Evolutionary conservation across 225 moss, liverwort and hornwort species (phyloP).

Genomic region (Physcomitrium patens): DNA sequence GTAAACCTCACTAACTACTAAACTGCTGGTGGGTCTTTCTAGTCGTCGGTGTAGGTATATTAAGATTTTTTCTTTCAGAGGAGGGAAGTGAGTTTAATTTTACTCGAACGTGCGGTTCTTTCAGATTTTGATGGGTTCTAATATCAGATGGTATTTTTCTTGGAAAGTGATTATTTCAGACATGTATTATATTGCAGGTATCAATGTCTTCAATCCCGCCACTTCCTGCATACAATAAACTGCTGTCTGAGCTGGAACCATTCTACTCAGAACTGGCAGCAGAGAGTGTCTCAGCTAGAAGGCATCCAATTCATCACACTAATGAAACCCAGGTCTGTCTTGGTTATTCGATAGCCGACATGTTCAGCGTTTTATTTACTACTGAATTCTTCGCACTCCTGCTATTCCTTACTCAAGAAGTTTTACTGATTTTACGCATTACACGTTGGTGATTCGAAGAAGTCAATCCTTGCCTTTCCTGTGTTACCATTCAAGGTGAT

Average conservation of each 20-base stretch:
- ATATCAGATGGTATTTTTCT: not conserved
- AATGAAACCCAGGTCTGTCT: slow-evolving; percentile 71
- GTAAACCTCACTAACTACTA: slow-evolving; percentile 32
- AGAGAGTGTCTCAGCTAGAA: slow-evolving; percentile 63
- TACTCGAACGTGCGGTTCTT: not conserved
- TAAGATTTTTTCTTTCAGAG: not conserved
- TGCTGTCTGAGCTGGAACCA: slow-evolving; percentile 79
- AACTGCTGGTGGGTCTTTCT: slow-evolving; percentile 4
- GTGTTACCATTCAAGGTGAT: too few species aligned
- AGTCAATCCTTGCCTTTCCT: too few species aligned
- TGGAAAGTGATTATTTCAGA: not conserved
- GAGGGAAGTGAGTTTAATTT: not conserved
- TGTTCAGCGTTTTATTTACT: not conserved
- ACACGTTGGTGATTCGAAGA: not conserved
- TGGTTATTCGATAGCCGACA: not conserved
- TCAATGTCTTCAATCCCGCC: slow-evolving; percentile 75
- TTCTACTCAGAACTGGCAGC: slow-evolving; percentile 78
- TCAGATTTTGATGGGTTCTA: not conserved
- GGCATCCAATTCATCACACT: slow-evolving; percentile 86
- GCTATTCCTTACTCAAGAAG: not conserved
- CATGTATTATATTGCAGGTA: slow-evolving; percentile 49
- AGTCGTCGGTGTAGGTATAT: not conserved
- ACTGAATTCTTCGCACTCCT: slow-evolving; percentile 10
- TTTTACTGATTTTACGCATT: not conserved
- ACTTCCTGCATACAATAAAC: slow-evolving; percentile 78